Evolutionary conservation across 2,329 filamentous ascomycete genomes (phyloP).

Genomic region (Pestalotiopsis sp.): DNA sequence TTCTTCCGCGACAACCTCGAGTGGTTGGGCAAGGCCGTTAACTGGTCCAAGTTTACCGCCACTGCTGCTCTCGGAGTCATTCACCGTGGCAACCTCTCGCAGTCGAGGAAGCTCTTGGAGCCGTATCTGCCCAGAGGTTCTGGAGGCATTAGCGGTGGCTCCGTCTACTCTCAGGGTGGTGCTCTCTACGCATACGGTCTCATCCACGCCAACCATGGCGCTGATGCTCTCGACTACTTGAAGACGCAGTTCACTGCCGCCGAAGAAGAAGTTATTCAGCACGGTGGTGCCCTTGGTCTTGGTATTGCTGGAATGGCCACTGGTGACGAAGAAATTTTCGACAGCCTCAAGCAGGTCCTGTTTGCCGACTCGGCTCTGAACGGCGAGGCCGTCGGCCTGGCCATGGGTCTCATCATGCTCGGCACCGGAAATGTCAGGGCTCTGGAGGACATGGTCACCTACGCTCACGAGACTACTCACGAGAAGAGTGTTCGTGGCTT

Average conservation of each 20-base stretch:
- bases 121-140: constrained; percentile 82
- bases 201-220: constrained; percentile 97
- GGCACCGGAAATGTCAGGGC: constrained; percentile 95
- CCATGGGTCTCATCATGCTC: constrained; percentile 98
- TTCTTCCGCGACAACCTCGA: constrained; percentile 98
- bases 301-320: constrained; percentile 98
- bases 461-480: constrained; percentile 96
- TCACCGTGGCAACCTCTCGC: constrained; percentile 90
- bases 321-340: constrained; percentile 86
- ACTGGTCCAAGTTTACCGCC: constrained; percentile 99
- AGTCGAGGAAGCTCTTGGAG: constrained; percentile 90
- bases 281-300: constrained; percentile 91
- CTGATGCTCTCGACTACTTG: constrained; percentile 82
- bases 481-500: constrained; percentile 98
- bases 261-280: constrained; percentile 91
- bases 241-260: constrained; percentile 74
- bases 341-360: constrained; percentile 84
- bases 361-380: constrained; percentile 96
- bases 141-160: constrained; percentile 74
- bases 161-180: constrained; percentile 93
- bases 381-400: constrained; percentile 91
- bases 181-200: constrained; percentile 93
- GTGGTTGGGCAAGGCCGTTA: constrained; percentile 97
- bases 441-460: constrained; percentile 95
- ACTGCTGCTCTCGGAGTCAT: constrained; percentile 96